These are phyloP conservation scores for Colletotrichum sp. DNA, from an alignment of 2,329 filamentous ascomycete genomes.

Conservation along the genomic window DNA sequence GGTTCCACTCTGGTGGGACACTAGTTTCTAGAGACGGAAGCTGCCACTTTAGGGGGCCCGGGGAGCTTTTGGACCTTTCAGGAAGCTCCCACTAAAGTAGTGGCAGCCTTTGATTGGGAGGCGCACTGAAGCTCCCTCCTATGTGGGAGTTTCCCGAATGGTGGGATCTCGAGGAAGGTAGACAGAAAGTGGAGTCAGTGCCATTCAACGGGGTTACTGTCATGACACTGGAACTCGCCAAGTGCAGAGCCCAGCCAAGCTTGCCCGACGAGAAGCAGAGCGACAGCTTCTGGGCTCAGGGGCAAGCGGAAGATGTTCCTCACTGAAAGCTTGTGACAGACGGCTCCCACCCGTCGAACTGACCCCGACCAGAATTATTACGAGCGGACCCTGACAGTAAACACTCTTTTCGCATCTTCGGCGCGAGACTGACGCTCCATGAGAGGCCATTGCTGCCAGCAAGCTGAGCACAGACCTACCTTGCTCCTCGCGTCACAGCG, in stretches of 20 bases:
- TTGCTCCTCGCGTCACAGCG: background rate
- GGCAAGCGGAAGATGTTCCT: background rate
- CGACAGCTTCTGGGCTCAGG: background rate
- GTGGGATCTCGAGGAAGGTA: background rate
- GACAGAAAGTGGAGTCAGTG: background rate
- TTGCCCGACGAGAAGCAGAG: background rate
- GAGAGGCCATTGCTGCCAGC: background rate
- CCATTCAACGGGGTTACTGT: background rate
- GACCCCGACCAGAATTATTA: background rate
- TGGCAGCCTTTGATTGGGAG: too few species aligned
- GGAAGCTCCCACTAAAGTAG: too few species aligned
- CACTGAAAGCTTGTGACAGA: background rate
- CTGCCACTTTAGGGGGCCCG: too few species aligned
- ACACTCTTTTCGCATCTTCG: background rate
- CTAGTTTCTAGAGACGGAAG: too few species aligned
- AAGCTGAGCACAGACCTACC: background rate
- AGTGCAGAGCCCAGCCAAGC: background rate
- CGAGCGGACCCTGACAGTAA: background rate
- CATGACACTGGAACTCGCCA: background rate
- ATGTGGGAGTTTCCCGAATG: background rate
- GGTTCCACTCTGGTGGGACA: background rate
- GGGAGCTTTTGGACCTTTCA: too few species aligned
- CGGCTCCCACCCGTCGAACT: background rate
- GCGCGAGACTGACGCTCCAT: background rate
- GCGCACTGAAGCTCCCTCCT: too few species aligned